Percentiles rank a stretch among this genome's conserved stretches.
Conservation (phyloP, 2,329 filamentous ascomycete species). For the Berkeleyomyces basicola region DNA sequence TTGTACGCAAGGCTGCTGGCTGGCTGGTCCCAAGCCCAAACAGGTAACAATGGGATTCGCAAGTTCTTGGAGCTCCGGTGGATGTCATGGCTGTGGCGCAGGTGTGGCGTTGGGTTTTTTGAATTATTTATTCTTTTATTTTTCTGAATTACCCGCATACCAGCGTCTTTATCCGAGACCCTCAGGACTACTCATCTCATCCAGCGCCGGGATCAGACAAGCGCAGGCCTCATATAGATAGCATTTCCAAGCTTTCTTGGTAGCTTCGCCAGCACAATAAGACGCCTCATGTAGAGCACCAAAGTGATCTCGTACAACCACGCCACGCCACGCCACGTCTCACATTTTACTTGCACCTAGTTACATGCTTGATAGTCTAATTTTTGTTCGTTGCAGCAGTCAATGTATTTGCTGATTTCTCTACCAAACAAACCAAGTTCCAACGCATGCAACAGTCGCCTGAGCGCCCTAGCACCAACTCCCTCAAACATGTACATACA, state of each 20-base stretch:
- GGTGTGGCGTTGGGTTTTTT: neutral
- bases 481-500: neutral
- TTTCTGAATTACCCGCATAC: too few relatives aligned
- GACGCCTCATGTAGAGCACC: neutral
- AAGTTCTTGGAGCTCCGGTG: conserved; percentile 3
- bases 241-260: too few relatives aligned
- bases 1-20: conserved; percentile 12
- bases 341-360: neutral
- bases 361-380: neutral
- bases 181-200: too few relatives aligned
- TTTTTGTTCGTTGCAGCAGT: neutral
- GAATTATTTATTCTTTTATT: too few relatives aligned
- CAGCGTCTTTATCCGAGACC: too few relatives aligned
- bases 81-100: neutral
- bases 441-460: neutral
- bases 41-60: conserved; percentile 14
- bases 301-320: neutral
- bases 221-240: too few relatives aligned
- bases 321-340: neutral
- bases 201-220: too few relatives aligned
- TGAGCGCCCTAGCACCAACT: neutral
- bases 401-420: neutral
- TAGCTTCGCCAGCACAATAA: too few relatives aligned
- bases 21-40: conserved; percentile 9
- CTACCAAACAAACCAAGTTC: neutral